These are phyloP conservation scores for Nannochloris sp. DNA, from an alignment of 139 green algal species.

Conservation along the genomic window DNA sequence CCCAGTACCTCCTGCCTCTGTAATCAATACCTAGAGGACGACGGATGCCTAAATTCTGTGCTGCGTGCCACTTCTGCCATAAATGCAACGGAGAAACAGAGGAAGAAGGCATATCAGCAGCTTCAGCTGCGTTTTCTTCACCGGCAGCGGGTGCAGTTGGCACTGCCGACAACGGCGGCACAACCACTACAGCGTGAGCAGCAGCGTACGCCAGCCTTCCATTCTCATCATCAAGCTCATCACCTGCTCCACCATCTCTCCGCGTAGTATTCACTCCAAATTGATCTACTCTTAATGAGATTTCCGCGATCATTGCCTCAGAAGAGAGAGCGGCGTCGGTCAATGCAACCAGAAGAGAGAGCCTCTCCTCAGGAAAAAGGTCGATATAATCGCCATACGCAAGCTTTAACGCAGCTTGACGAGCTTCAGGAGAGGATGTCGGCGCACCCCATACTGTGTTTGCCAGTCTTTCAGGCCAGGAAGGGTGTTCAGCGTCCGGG, in stretches of 20 bases:
- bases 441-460: conserved; percentile 13
- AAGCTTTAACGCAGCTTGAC: conserved; percentile 29
- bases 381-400: conserved; percentile 55
- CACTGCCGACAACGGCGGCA: neutral
- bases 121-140: neutral
- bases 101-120: neutral
- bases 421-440: neutral
- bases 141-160: neutral
- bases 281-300: conserved; percentile 42
- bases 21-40: conserved; percentile 57
- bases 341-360: conserved; percentile 55
- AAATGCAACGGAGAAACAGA: neutral
- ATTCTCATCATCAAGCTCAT: conserved; percentile 18
- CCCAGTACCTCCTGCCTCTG: conserved; percentile 67
- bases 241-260: conserved; percentile 1
- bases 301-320: conserved; percentile 48
- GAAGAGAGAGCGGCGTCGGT: conserved; percentile 46
- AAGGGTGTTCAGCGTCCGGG: conserved; percentile 1
- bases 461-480: conserved; percentile 34
- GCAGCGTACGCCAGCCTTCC: neutral
- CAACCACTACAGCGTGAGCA: neutral
- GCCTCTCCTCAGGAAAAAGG: conserved; percentile 35
- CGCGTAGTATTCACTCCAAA: neutral
- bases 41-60: conserved; percentile 52
- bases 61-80: conserved; percentile 29